A percentile compares a stretch with the other conserved stretches of the same genome.
Conservation (phyloP, 805 yeast species). For the Metschnikowia arizonensis region DNA sequence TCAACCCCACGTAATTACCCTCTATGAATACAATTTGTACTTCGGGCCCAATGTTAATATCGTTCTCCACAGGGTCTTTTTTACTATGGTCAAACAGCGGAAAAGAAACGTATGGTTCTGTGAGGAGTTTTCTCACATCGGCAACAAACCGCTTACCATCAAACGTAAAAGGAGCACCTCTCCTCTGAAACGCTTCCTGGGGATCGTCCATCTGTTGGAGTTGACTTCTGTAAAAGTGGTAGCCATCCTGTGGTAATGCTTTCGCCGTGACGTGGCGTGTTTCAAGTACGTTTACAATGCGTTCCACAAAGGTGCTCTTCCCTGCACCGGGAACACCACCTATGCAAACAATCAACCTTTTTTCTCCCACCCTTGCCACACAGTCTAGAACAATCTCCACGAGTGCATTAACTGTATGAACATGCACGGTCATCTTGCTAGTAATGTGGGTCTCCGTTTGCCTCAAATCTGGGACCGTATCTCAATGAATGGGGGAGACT, state of each 20-base stretch:
- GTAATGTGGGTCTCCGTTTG: constrained; percentile 1
- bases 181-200: constrained; percentile 50
- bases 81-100: constrained; percentile 76
- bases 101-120: constrained; percentile 35
- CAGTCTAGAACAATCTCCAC: constrained; percentile 8
- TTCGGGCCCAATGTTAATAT: constrained; percentile 41
- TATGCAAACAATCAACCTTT: constrained; percentile 51
- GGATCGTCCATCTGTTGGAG: constrained; percentile 47
- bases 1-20: constrained; percentile 66
- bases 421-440: constrained; percentile 12
- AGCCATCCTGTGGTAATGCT: constrained; percentile 40
- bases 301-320: constrained; percentile 61
- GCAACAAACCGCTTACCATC: constrained; percentile 46
- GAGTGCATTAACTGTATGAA: constrained; percentile 8
- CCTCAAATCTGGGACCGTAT: constrained; percentile 11
- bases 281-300: constrained; percentile 37
- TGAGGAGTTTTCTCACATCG: constrained; percentile 19
- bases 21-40: constrained; percentile 63
- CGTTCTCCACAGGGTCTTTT: constrained; percentile 66
- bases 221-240: constrained; percentile 32
- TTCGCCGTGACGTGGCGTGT: constrained; percentile 14
- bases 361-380: constrained; percentile 4
- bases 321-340: constrained; percentile 88
- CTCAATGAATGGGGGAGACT: constrained; percentile 5
- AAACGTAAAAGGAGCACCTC: constrained; percentile 89